phyloP scores from a whole-genome alignment of 208 protist genomes.

The Acanthamoeba lenticulata region DNA sequence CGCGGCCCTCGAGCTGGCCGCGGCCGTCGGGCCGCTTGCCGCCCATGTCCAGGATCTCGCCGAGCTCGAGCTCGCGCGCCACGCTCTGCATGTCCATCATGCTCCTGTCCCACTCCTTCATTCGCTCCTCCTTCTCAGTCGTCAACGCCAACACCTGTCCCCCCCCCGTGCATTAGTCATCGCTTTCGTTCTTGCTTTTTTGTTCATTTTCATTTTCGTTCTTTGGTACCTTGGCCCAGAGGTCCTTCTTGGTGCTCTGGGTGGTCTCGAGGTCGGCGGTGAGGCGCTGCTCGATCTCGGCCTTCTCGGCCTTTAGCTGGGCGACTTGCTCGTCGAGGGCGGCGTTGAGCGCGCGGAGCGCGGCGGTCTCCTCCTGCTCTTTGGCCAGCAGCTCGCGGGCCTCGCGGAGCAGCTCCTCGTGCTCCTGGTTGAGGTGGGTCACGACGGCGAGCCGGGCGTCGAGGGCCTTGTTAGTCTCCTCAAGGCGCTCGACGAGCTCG shows the following conservation, averaged over 20 bases:
- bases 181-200: not conserved
- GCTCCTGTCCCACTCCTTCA: conserved; percentile 7
- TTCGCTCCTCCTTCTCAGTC: not conserved
- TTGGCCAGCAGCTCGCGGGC: not conserved
- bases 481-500: not conserved
- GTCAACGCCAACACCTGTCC: conserved; percentile 17
- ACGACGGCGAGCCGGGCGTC: not conserved
- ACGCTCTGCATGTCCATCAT: not conserved
- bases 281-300: not conserved
- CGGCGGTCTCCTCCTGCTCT: not conserved
- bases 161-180: not conserved
- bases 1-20: not conserved
- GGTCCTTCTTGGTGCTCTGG: conserved; percentile 31
- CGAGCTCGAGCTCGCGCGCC: not conserved
- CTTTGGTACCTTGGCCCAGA: conserved; percentile 16
- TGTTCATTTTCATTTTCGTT: not conserved
- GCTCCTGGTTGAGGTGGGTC: conserved; percentile 13
- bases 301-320: not conserved
- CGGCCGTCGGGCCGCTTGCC: not conserved
- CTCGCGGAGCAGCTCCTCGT: conserved; percentile 7
- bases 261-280: not conserved
- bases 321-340: not conserved
- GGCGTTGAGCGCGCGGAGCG: not conserved
- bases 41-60: not conserved
- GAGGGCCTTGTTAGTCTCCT: not conserved